phyloP scores from a whole-genome alignment of 257 asterid species.

The Solanum pinnatisectum region DNA sequence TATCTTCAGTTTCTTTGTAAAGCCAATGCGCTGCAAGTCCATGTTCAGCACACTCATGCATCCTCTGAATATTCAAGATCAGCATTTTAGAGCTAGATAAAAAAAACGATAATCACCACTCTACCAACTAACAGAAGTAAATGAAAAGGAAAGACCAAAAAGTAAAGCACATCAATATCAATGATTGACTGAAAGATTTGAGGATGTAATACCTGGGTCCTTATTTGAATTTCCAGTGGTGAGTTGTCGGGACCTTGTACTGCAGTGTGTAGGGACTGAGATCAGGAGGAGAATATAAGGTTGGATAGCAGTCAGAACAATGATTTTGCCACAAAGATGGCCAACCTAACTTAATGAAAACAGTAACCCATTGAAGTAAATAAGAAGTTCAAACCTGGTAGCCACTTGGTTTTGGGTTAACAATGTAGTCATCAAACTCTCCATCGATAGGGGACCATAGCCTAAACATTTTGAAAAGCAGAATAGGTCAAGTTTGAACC shows the following conservation, averaged over 20 bases:
- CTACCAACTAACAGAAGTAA: not conserved
- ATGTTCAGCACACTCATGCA: constrained; percentile 96
- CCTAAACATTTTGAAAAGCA: constrained; percentile 29
- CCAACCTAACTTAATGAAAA: not conserved
- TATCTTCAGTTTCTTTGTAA: constrained; percentile 75
- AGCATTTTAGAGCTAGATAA: not conserved
- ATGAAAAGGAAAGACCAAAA: not conserved
- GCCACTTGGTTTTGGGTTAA: constrained; percentile 97
- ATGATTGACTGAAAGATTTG: not conserved
- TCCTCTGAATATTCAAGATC: constrained; percentile 39
- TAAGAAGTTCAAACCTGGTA: constrained; percentile 59
- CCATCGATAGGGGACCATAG: constrained; percentile 95
- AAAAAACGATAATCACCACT: not conserved
- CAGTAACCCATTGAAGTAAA: not conserved
- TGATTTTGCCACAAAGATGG: not conserved
- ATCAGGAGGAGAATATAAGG: constrained; percentile 19
- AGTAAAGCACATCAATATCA: not conserved
- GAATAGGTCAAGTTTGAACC: not conserved
- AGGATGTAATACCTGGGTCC: constrained; percentile 60
- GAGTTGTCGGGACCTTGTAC: constrained; percentile 89
- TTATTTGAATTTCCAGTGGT: constrained; percentile 89
- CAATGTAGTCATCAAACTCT: constrained; percentile 86
- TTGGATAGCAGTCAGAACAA: constrained; percentile 14
- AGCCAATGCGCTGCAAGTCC: constrained; percentile 99
- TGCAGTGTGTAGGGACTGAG: constrained; percentile 91